Percentiles rank a stretch among this genome's conserved stretches.
Conservation (phyloP, 2,329 filamentous ascomycete genomes). For the Cercospora beticola region DNA sequence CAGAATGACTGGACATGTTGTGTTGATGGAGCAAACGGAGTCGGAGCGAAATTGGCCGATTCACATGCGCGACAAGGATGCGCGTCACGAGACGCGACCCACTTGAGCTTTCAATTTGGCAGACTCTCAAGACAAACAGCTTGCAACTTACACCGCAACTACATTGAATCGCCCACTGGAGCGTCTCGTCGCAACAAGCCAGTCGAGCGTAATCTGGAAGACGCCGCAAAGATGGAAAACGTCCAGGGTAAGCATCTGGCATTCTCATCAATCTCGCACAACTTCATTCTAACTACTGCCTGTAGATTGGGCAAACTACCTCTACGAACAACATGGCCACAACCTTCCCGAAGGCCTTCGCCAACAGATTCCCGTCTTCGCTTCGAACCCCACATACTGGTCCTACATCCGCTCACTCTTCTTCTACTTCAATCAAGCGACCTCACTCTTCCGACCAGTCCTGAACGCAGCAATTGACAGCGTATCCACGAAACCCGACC, state of each 20-base stretch:
- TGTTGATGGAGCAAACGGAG: background rate
- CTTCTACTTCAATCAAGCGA: constrained; percentile 26
- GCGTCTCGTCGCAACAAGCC: background rate
- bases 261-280: background rate
- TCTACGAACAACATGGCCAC: constrained; percentile 27
- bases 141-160: background rate
- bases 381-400: constrained; percentile 10
- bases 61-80: constrained; percentile 2
- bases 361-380: constrained; percentile 2
- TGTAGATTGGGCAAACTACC: constrained; percentile 36
- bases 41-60: constrained; percentile 1
- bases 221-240: constrained; percentile 29
- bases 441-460: constrained; percentile 34
- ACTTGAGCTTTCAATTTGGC: background rate
- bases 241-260: constrained; percentile 30
- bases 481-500: constrained; percentile 42
- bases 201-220: background rate
- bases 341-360: constrained; percentile 9
- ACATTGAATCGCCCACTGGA: background rate
- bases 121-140: constrained; percentile 1
- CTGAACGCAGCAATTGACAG: constrained; percentile 27
- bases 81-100: background rate
- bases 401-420: constrained; percentile 20
- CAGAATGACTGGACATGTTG: constrained; percentile 19
- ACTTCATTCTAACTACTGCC: background rate